Evolutionary conservation across 2,329 filamentous ascomycete species (phyloP), one percentile per base, ranked within the genome.

Genomic region (Cercospora janseana): DNA sequence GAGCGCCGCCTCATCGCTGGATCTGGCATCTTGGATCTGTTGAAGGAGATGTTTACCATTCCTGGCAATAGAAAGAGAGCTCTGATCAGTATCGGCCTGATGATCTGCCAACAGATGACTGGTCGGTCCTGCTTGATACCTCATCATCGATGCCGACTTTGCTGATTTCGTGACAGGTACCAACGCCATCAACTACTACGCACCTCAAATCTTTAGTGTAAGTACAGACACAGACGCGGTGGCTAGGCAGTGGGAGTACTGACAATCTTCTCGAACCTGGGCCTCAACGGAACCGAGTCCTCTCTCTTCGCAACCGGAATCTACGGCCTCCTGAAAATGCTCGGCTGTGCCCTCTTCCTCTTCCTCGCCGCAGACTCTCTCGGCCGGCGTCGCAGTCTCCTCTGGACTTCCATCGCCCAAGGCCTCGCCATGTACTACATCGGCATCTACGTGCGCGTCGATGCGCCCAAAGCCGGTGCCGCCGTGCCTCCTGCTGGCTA

Each of bases 101-200:
- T 76, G 83, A 71, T 86, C 29, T 87, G 82, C 65, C 85, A 88
- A 66, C 84, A 87, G 65, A 85, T 87, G 79, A 87, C 84, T 0
- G 83, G 83, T 23, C 68, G 80, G 0, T 83, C 82, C 6, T 81
- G 9, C 27, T 4, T 4, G 15, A n/a, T 40, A 13, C 21, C 15
- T 15, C 12, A 23, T 38, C 10, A 12, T 6, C 10, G n/a, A 27
- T n/a, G 8, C 28, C 5, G 8, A 15, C 5, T 7, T 6, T 8
- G 18, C 27, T 44, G 7, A 44, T 6, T 31, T 21, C 5, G 12
- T 13, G 4, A 26, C 13, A 34, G 31, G 27, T 24, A 46, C 18
- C 12, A 81, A 81, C 51, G 78, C 79, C 0, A 76, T 85, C 4
- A 81, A 85, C 66, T 86, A 86, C 71, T 86, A 65, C 47, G 59